phyloP scores from a whole-genome alignment of 2,329 filamentous ascomycete species.

The Zymoseptoria pseudotritici region DNA sequence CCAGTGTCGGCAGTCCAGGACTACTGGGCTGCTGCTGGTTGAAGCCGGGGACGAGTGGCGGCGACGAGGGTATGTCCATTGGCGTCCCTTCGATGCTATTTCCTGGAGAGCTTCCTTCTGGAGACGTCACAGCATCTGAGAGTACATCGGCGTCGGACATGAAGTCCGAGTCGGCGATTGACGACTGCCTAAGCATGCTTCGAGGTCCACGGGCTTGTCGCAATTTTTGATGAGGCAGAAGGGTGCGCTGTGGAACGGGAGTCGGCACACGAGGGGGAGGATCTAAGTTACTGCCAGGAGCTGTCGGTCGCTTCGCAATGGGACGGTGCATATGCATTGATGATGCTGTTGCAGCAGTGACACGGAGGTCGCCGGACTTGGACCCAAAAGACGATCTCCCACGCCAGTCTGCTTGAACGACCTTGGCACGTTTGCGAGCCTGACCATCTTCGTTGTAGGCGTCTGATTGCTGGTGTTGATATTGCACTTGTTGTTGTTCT shows the following conservation, averaged over 20 bases:
- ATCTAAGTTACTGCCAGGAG: conserved; percentile 52
- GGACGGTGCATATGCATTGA: conserved; percentile 81
- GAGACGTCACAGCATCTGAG: conserved; percentile 40
- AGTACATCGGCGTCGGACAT: conserved; percentile 26
- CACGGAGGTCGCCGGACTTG: conserved; percentile 63
- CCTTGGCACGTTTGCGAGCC: conserved; percentile 71
- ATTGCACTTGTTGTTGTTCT: conserved; percentile 10
- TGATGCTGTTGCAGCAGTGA: conserved; percentile 84
- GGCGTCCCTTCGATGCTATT: conserved; percentile 54
- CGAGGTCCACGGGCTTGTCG: conserved; percentile 22
- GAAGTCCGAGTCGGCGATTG: conserved; percentile 24
- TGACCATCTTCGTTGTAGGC: conserved; percentile 45
- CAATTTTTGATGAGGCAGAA: conserved; percentile 21
- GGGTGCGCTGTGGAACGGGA: conserved; percentile 54
- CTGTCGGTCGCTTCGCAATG: conserved; percentile 46
- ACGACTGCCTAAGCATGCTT: conserved; percentile 26
- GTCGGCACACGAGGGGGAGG: conserved; percentile 71
- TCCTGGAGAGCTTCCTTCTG: conserved; percentile 43
- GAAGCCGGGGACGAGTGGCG: conserved; percentile 62
- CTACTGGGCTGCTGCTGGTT: conserved; percentile 57
- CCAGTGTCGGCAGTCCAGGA: conserved; percentile 54
- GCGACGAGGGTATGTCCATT: conserved; percentile 80
- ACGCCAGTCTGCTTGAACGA: conserved; percentile 65
- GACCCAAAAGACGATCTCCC: conserved; percentile 64
- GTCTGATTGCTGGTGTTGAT: conserved; percentile 18